Evolutionary conservation across 2,329 filamentous ascomycete species (phyloP), one percentile per base, ranked within the genome.

Genomic region (Sclerotinia nivalis): DNA sequence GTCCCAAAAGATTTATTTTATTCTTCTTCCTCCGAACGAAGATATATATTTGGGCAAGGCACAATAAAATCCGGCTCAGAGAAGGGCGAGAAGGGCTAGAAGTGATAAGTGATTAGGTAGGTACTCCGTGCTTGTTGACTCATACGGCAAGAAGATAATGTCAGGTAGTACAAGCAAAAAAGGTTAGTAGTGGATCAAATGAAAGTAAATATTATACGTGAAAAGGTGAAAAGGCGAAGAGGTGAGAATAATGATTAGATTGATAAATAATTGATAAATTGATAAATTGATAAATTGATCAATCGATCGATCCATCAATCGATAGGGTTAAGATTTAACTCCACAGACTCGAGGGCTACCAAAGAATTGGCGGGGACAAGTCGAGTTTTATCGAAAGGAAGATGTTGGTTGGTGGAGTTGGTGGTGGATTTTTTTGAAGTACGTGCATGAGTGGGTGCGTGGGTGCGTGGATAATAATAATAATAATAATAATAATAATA

Each of bases 121-220:
- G 28, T 15, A 43, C 9, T n/a, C n/a, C n/a, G n/a, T n/a, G n/a
- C n/a, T n/a, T 43, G 34, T 59, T 59, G 56, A 59, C 34, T 59
- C 56, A 59, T 59, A 18, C 34, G 56, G 56, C 37, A 59, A 59
- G 56, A 59, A 59, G 56, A 43, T 25, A 9, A 25, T 40, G 15
- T 25, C 40, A 43, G 56, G 56, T 25, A 43, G 56, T 59, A 4
- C 28, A 20, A 34, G 52, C 10, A 12, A 7, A 12, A 34, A 18
- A 10, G n/a, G n/a, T 43, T 40, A 40, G 55, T 58, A 31, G 13
- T 15, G 50, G 28, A 43, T 43, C 13, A 25, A 43, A 9, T 49
- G 49, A 4, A 43, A 4, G 13, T 9, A 22, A 37, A n/a, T 13
- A 4, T 13, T 40, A n/a, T 40, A 40, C 22, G 31, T 15, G 34